phyloP scores from a whole-genome alignment of 2,329 filamentous ascomycete genomes.

The Pseudogymnoascus sp. region DNA sequence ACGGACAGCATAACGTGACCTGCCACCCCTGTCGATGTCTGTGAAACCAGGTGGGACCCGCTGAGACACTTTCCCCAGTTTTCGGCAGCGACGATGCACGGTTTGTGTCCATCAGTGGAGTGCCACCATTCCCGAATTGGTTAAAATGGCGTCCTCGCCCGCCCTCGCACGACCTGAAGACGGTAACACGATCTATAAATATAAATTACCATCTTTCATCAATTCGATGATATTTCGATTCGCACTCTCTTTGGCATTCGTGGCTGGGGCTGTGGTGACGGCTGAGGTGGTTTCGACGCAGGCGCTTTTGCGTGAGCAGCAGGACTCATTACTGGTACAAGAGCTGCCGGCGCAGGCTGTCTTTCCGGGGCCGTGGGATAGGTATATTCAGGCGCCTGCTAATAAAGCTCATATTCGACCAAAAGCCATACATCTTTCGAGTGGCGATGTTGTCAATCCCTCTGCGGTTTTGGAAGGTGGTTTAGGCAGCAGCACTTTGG shows the following conservation, averaged over 20 bases:
- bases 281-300: not conserved
- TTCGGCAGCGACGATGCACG: not conserved
- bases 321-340: not conserved
- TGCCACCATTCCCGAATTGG: not conserved
- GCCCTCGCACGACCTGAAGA: not conserved
- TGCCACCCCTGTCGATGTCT: not conserved
- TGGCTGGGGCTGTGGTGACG: not conserved
- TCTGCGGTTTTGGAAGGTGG: constrained; percentile 16
- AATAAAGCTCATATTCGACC: constrained; percentile 32
- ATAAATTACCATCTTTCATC: not conserved
- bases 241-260: not conserved
- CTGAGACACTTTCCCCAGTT: not conserved
- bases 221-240: not conserved
- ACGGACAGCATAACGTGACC: not conserved
- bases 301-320: not conserved
- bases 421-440: constrained; percentile 27
- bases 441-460: constrained; percentile 28
- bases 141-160: not conserved
- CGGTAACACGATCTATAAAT: not conserved
- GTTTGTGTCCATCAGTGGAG: not conserved
- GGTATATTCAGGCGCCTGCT: constrained; percentile 31
- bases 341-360: constrained; percentile 28
- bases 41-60: not conserved
- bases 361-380: constrained; percentile 36
- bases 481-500: constrained; percentile 12